Percentiles rank a stretch among this genome's conserved stretches.
These are phyloP conservation scores for Babesia divergens DNA, from an alignment of 169 alveolate genomes.

Conservation along the genomic window DNA sequence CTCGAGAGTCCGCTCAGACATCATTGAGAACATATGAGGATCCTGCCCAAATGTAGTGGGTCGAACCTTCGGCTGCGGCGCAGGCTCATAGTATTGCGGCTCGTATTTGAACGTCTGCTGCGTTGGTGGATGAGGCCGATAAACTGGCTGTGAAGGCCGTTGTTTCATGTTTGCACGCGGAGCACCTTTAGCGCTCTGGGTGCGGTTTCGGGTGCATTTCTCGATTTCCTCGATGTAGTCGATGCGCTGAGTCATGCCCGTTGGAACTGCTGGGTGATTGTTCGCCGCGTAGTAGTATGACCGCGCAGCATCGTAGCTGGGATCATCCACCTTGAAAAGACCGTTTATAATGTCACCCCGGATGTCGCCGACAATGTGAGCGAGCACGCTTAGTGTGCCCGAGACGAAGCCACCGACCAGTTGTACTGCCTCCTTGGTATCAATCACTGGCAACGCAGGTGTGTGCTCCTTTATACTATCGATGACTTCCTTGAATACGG, in stretches of 20 bases:
- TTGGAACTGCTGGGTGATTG: conserved; percentile 4
- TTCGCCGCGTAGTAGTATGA: conserved; percentile 47
- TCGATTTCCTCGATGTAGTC: conserved; percentile 64
- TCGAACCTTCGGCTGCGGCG: background rate
- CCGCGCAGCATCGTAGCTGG: conserved; percentile 57
- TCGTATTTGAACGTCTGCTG: background rate
- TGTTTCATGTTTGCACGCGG: background rate
- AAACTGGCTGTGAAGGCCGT: background rate
- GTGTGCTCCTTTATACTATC: conserved; percentile 17
- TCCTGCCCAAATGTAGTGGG: conserved; percentile 26
- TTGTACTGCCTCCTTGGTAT: conserved; percentile 52
- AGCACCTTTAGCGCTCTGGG: background rate
- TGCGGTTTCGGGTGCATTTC: conserved; percentile 5
- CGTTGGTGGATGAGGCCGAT: background rate
- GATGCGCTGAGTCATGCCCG: conserved; percentile 63
- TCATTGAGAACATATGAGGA: conserved; percentile 30
- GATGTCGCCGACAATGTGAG: conserved; percentile 46
- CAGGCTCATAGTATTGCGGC: background rate
- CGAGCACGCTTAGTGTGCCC: conserved; percentile 44
- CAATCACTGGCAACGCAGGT: conserved; percentile 16
- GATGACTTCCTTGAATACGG: conserved; percentile 33
- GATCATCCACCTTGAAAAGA: conserved; percentile 50
- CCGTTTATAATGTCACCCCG: conserved; percentile 57
- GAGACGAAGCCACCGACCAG: conserved; percentile 53
- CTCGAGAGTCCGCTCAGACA: conserved; percentile 57